phyloP scores from a whole-genome alignment of 768 basidiomycete species.

The Boletus patriciae region DNA sequence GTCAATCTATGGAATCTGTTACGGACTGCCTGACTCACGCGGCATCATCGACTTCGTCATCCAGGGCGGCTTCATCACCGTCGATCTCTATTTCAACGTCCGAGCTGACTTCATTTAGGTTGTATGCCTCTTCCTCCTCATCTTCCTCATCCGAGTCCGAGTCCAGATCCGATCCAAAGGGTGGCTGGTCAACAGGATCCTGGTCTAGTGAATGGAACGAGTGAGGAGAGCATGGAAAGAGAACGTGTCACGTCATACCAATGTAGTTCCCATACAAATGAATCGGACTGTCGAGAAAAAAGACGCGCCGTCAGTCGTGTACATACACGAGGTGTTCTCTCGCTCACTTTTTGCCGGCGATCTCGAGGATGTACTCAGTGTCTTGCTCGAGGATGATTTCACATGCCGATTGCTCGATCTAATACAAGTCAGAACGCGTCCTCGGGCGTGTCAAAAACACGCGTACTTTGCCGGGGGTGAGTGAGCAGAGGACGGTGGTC shows the following conservation, averaged over 20 bases:
- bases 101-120: slow-evolving; percentile 75
- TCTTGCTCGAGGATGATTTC: slow-evolving; percentile 71
- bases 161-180: slow-evolving; percentile 52
- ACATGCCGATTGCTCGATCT: slow-evolving; percentile 77
- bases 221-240: neutral
- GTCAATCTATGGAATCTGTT: neutral
- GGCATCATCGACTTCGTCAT: slow-evolving; percentile 42
- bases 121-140: slow-evolving; percentile 48
- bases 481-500: slow-evolving; percentile 69
- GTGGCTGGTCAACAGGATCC: slow-evolving; percentile 45
- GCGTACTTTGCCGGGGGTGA: slow-evolving; percentile 79
- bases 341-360: slow-evolving; percentile 78
- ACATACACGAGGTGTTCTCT: neutral
- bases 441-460: neutral
- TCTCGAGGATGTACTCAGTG: slow-evolving; percentile 64
- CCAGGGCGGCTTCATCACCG: slow-evolving; percentile 57
- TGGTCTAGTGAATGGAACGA: slow-evolving; percentile 47
- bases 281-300: slow-evolving; percentile 50
- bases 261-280: slow-evolving; percentile 87
- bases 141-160: slow-evolving; percentile 44
- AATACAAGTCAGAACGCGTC: slow-evolving; percentile 10
- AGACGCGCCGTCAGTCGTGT: slow-evolving; percentile 8
- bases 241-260: slow-evolving; percentile 39
- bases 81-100: slow-evolving; percentile 82
- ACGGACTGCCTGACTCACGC: slow-evolving; percentile 37